A percentile compares a stretch with the other conserved stretches of the same genome.
Evolutionary conservation across 2,329 filamentous ascomycete genomes (phyloP).

Genomic region (Cladosporium sp.): DNA sequence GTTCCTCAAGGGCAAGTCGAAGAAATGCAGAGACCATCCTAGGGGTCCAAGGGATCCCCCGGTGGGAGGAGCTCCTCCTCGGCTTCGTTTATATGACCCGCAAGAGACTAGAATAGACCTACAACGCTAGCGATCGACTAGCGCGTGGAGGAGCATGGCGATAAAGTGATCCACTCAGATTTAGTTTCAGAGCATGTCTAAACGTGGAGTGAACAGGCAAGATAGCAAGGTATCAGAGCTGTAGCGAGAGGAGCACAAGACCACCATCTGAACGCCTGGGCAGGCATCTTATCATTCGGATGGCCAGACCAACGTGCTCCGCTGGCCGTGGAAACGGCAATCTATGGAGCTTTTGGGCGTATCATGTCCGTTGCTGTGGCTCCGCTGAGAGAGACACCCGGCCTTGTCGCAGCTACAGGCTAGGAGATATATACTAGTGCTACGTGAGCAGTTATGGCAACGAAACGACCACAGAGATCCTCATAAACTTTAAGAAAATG

Average conservation of each 20-base stretch:
- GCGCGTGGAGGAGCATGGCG: neutral
- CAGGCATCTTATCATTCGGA: neutral
- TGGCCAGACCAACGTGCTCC: neutral
- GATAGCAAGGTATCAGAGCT: neutral
- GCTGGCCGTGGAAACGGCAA: neutral
- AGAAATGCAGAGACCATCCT: neutral
- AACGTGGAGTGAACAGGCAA: neutral
- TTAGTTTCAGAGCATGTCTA: neutral
- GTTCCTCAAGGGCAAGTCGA: neutral
- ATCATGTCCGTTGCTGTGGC: neutral
- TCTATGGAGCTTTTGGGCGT: neutral
- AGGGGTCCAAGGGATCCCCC: neutral
- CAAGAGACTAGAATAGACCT: neutral
- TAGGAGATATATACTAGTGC: neutral
- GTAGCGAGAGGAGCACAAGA: neutral
- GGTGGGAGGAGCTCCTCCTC: constrained; percentile 7
- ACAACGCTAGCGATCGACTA: neutral
- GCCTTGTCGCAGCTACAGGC: neutral
- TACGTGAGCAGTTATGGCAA: neutral
- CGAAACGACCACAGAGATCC: neutral
- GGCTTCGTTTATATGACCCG: neutral
- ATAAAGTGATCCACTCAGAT: neutral
- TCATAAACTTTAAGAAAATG: constrained; percentile 23
- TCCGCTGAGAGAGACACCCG: neutral
- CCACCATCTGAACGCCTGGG: neutral